A percentile compares a stretch with the other conserved stretches of the same genome.
Conservation (phyloP, 2,329 filamentous ascomycete species). For the Ophiocordyceps camponoti-rufipedis region DNA sequence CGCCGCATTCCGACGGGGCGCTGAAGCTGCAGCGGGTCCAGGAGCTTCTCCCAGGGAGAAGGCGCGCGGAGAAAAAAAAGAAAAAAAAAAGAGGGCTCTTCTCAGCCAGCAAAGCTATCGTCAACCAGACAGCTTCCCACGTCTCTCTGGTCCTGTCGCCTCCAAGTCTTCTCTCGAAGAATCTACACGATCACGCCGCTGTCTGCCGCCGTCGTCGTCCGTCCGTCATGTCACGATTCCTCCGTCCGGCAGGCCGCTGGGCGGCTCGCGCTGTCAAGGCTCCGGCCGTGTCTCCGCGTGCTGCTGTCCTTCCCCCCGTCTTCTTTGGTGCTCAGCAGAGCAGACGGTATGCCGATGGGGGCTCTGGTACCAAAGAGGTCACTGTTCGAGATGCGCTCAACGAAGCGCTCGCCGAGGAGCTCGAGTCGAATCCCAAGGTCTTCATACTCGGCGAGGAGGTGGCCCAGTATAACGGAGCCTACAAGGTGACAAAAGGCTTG, state of each 20-base stretch:
- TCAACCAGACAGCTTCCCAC: neutral
- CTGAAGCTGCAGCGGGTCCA: neutral
- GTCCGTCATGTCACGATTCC: constrained; percentile 28
- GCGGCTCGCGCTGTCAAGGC: constrained; percentile 19
- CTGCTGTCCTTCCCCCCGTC: constrained; percentile 11
- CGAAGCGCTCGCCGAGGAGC: constrained; percentile 93
- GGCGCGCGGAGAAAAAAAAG: neutral
- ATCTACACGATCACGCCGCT: neutral
- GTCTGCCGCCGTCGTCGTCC: neutral
- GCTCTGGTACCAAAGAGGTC: constrained; percentile 64
- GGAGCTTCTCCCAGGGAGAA: neutral
- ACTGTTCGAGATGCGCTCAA: constrained; percentile 95
- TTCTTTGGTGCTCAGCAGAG: constrained; percentile 25
- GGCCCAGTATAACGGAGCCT: constrained; percentile 98
- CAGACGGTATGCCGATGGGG: constrained; percentile 35
- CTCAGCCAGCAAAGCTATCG: neutral
- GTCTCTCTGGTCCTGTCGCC: neutral
- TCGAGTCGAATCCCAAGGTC: constrained; percentile 86
- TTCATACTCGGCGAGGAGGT: constrained; percentile 96
- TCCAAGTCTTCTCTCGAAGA: neutral
- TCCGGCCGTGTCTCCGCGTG: constrained; percentile 16
- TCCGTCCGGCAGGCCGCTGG: constrained; percentile 31
- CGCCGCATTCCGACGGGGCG: neutral
- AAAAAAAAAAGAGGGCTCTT: neutral
- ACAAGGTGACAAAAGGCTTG: constrained; percentile 98